These are phyloP conservation scores for Neocatenulostroma microsporum DNA, from an alignment of 2,329 filamentous ascomycete species.

Conservation along the genomic window DNA sequence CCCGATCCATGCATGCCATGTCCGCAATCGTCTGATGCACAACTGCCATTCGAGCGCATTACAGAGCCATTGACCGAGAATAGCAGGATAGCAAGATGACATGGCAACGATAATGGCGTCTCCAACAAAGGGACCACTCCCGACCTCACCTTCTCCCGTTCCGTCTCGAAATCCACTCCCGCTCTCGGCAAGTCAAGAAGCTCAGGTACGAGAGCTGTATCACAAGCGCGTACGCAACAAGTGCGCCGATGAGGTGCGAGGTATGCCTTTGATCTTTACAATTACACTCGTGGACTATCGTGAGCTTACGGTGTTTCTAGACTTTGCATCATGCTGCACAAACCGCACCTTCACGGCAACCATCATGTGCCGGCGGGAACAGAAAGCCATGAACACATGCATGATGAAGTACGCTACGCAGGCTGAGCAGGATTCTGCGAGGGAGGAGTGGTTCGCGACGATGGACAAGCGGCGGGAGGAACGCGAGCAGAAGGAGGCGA, in stretches of 20 bases:
- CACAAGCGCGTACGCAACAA: conserved; percentile 67
- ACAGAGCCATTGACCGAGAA: no score
- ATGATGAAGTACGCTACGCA: conserved; percentile 83
- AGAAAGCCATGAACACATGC: conserved; percentile 84
- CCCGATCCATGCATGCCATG: neutral
- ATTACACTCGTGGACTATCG: no score
- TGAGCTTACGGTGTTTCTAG: no score
- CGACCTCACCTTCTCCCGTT: conserved; percentile 2
- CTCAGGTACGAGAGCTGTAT: conserved; percentile 72
- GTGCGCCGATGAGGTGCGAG: conserved; percentile 55
- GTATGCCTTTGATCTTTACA: no score
- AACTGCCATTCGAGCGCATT: no score
- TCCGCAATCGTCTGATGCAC: no score
- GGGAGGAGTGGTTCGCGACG: conserved; percentile 86
- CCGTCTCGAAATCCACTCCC: conserved; percentile 53
- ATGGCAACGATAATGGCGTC: conserved; percentile 9
- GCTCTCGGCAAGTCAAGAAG: conserved; percentile 71
- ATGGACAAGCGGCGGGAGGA: conserved; percentile 62
- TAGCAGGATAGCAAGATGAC: conserved; percentile 3
- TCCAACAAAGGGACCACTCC: neutral
- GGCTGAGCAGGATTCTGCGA: conserved; percentile 74
- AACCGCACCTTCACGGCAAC: conserved; percentile 80
- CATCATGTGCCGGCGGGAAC: conserved; percentile 73
- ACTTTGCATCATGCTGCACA: conserved; percentile 83
- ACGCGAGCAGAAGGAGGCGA: conserved; percentile 49